Evolutionary conservation across 1,284 basidiomycete species (phyloP), one percentile per base, ranked within the genome.

Genomic region (Heterobasidion parviporum): DNA sequence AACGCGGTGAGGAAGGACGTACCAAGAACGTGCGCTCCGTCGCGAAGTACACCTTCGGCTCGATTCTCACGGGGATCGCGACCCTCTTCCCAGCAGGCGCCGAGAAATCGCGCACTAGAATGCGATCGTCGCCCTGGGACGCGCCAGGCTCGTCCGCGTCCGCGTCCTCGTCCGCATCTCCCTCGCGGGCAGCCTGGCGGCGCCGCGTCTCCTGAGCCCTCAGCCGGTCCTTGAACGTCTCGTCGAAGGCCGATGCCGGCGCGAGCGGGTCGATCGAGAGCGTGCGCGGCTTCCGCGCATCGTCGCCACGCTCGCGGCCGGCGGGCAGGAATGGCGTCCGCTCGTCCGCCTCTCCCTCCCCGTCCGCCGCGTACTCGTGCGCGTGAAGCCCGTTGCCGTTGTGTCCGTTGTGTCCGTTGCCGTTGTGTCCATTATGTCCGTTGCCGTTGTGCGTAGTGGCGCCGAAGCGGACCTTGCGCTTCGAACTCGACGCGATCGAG

Each of bases 31-130:
- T 95, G 57, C 94, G 79, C 70, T 98, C 96, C 50, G 92, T 91
- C 3, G 96, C 96, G 69, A 98, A 99, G 68, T 97, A 97, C 7
- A 97, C 94, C 74, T 99, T 99, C 41, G 96, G 96, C 72, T 99
- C 96, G 56, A 99, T 82, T 53, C 96, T 83, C 36, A 99, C 87
- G 38, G 96, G 95, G 1, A 99, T 82, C 1, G 93, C 83, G 57
- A 99, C 94, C 61, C 83, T 82, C 76, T 98, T 98, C 16, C 96
- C 96, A 49, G 81, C 74, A 1, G 90, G 88, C 2, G 95, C 94
- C 26, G 70, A 76, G 84, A 93, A 94, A 58, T 86, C 80, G 58
- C 89, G 77, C 50, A 91, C 85, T 50, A 88, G 63, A 26, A 83
- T 67, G 55, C 83, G 75, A 57, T 87, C 84, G 43, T 80, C 74